phyloP scores from a whole-genome alignment of 768 basidiomycete genomes.

The Cystofilobasidium ferigula region DNA sequence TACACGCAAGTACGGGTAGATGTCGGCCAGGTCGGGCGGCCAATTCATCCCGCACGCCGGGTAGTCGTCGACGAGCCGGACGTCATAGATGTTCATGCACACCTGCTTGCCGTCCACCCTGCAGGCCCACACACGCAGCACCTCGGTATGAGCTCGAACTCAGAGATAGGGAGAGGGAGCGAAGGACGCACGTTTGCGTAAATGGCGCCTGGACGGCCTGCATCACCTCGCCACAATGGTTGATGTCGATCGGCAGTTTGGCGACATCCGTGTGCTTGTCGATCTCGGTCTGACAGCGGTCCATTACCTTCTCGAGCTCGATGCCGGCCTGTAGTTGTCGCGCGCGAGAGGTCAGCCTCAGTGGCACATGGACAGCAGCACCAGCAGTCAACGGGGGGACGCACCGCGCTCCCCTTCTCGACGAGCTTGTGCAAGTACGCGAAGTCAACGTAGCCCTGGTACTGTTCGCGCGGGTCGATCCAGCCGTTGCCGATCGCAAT shows the following conservation, averaged over 20 bases:
- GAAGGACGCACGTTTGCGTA: conserved; percentile 37
- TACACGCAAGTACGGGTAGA: conserved; percentile 71
- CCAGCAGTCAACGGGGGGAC: conserved; percentile 27
- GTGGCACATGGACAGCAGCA: neutral
- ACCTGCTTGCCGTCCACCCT: conserved; percentile 59
- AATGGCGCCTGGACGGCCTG: conserved; percentile 39
- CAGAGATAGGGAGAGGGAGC: neutral
- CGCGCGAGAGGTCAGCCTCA: too few relatives aligned
- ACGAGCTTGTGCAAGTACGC: conserved; percentile 67
- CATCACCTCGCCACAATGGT: conserved; percentile 54
- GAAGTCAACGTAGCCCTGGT: conserved; percentile 79
- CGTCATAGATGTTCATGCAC: conserved; percentile 92
- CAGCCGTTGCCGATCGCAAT: conserved; percentile 94
- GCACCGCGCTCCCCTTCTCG: conserved; percentile 57
- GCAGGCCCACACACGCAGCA: too few relatives aligned
- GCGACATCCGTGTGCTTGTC: conserved; percentile 32
- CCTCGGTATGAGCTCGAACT: too few relatives aligned
- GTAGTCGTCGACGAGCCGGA: conserved; percentile 68
- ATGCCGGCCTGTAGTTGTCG: conserved; percentile 53
- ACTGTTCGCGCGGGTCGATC: conserved; percentile 84
- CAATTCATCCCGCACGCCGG: conserved; percentile 97
- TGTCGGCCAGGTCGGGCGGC: conserved; percentile 70
- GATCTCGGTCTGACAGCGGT: conserved; percentile 49
- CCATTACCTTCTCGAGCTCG: conserved; percentile 48
- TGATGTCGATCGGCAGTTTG: conserved; percentile 43